These are phyloP conservation scores for Coprinellus micaceus DNA, from an alignment of 768 basidiomycete genomes.

Conservation along the genomic window DNA sequence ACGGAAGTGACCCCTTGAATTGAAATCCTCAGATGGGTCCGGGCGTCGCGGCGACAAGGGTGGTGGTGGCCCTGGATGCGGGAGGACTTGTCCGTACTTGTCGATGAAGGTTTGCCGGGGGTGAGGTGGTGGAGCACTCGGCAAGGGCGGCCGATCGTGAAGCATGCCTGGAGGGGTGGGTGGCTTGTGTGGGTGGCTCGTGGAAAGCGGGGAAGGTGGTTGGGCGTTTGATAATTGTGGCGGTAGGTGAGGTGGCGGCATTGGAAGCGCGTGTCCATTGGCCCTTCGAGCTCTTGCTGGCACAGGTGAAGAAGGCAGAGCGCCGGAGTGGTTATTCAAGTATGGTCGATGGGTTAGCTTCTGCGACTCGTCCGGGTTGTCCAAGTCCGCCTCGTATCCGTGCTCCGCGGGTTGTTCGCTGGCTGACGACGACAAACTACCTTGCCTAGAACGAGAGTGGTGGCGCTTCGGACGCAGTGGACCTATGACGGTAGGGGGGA, in stretches of 20 bases:
- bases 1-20: slow-evolving; percentile 35
- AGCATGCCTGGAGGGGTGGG: slow-evolving; percentile 31
- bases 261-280: slow-evolving; percentile 21
- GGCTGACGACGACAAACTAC: slow-evolving; percentile 62
- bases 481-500: slow-evolving; percentile 31
- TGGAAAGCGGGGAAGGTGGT: slow-evolving; percentile 35
- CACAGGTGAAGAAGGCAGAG: slow-evolving; percentile 34
- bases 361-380: slow-evolving; percentile 50
- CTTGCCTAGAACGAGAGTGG: slow-evolving; percentile 56
- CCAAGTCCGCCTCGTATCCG: slow-evolving; percentile 74
- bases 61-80: slow-evolving; percentile 38
- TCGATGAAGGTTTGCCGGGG: slow-evolving; percentile 24
- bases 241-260: slow-evolving; percentile 4
- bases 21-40: slow-evolving; percentile 38
- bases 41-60: slow-evolving; percentile 44
- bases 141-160: slow-evolving; percentile 17
- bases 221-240: slow-evolving; percentile 13
- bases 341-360: slow-evolving; percentile 36
- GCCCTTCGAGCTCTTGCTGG: slow-evolving; percentile 32
- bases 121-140: slow-evolving; percentile 4
- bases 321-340: slow-evolving; percentile 23
- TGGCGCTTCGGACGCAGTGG: slow-evolving; percentile 50
- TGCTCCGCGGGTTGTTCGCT: slow-evolving; percentile 57
- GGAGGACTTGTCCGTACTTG: slow-evolving; percentile 25
- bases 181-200: slow-evolving; percentile 23